Evolutionary conservation across 148 eudicot genomes (phyloP).

Genomic region (Amaranthus cruentus): DNA sequence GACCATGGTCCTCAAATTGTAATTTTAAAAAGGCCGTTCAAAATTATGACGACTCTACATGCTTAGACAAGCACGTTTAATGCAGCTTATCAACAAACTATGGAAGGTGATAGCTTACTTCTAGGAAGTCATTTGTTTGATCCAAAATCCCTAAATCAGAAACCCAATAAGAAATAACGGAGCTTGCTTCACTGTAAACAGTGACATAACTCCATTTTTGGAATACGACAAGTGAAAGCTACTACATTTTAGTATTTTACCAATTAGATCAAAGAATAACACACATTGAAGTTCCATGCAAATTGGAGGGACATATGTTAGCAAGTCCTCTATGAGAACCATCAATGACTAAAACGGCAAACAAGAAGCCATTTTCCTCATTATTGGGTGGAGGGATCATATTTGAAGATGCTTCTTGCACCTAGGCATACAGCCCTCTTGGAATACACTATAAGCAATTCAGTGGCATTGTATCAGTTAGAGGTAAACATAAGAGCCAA

Average conservation of each 20-base stretch:
- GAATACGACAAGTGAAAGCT: background rate
- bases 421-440: background rate
- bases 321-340: background rate
- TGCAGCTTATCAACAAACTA: background rate
- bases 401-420: background rate
- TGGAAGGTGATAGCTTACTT: slow-evolving; percentile 11
- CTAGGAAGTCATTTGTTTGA: slow-evolving; percentile 14
- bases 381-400: background rate
- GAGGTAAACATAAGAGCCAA: background rate
- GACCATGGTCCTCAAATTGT: background rate
- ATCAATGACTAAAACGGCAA: background rate
- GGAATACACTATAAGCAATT: background rate
- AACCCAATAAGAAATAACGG: slow-evolving; percentile 2
- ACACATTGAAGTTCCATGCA: background rate
- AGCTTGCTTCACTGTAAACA: slow-evolving; percentile 17
- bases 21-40: background rate
- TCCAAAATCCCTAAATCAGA: slow-evolving; percentile 20
- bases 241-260: background rate
- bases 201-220: background rate
- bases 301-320: background rate
- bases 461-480: background rate
- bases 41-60: background rate
- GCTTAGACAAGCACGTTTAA: background rate
- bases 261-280: background rate
- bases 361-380: background rate